A percentile compares a stretch with the other conserved stretches of the same genome.
These are phyloP conservation scores for Sicyos baderoa DNA, from an alignment of 306 rosid genomes.

Conservation along the genomic window DNA sequence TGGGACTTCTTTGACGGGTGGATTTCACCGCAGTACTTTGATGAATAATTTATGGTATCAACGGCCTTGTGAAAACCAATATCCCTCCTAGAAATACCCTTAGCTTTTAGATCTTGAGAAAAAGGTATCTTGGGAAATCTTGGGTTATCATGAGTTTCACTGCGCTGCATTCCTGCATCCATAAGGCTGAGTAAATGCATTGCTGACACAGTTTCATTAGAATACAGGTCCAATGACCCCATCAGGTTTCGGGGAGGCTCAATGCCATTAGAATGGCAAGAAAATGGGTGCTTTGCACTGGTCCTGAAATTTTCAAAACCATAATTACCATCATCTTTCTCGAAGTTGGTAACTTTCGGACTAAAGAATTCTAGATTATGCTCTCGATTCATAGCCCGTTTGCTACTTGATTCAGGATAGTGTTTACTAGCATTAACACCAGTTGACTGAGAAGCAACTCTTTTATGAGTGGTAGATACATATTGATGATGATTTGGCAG, in stretches of 20 bases:
- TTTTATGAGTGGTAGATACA: constrained; percentile 41
- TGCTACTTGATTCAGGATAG: constrained; percentile 36
- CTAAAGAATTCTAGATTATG: constrained; percentile 35
- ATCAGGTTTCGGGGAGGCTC: constrained; percentile 37
- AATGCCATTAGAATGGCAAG: constrained; percentile 42
- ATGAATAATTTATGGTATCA: constrained; percentile 35
- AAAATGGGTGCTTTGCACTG: constrained; percentile 45
- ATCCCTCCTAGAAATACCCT: constrained; percentile 37
- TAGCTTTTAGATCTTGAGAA: constrained; percentile 46
- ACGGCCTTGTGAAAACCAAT: constrained; percentile 42
- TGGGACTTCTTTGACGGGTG: constrained; percentile 45
- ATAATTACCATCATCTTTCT: constrained; percentile 40
- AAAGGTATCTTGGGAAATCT: constrained; percentile 44
- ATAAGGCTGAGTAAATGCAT: constrained; percentile 99
- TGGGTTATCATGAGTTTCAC: constrained; percentile 41
- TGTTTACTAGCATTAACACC: neutral
- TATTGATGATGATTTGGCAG: constrained; percentile 34
- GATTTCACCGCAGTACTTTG: constrained; percentile 37
- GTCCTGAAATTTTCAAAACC: constrained; percentile 47
- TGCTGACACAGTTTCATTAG: constrained; percentile 89
- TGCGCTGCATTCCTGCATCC: constrained; percentile 84
- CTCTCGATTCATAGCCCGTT: constrained; percentile 34
- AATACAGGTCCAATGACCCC: constrained; percentile 69
- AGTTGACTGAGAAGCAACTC: constrained; percentile 41
- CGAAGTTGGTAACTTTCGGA: constrained; percentile 39